These are phyloP conservation scores for Linaria vulgaris DNA, from an alignment of 257 asterid genomes.

Conservation along the genomic window DNA sequence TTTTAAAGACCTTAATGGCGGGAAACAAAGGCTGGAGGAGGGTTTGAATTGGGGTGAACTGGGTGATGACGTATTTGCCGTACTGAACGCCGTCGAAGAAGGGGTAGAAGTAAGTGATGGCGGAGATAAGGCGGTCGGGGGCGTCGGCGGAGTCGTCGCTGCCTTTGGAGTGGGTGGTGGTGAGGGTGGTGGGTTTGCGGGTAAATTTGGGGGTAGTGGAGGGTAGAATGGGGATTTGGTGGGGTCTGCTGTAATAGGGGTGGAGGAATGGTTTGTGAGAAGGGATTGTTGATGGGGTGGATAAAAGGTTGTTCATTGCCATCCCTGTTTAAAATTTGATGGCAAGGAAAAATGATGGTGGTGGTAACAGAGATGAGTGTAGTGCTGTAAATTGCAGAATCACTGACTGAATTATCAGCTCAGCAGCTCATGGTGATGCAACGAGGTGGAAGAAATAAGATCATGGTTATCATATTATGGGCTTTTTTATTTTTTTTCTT, in stretches of 20 bases:
- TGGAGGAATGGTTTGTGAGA: constrained; percentile 15
- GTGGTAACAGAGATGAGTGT: neutral
- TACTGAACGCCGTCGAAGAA: constrained; percentile 96
- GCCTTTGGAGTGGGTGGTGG: constrained; percentile 52
- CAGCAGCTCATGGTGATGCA: too few relatives aligned
- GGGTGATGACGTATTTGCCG: constrained; percentile 79
- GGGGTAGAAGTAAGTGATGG: constrained; percentile 86
- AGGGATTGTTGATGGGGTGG: constrained; percentile 24
- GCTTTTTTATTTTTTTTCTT: too few relatives aligned
- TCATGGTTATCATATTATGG: too few relatives aligned
- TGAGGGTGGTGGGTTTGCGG: constrained; percentile 22
- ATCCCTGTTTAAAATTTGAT: constrained; percentile 25
- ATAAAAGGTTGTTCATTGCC: constrained; percentile 54
- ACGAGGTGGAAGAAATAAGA: too few relatives aligned
- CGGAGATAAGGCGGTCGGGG: constrained; percentile 87
- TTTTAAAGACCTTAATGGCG: constrained; percentile 78
- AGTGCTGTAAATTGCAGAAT: constrained; percentile 27
- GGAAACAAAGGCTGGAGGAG: constrained; percentile 81
- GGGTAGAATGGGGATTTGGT: constrained; percentile 31
- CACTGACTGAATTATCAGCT: constrained; percentile 7
- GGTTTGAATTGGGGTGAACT: constrained; percentile 65
- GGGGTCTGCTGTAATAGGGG: constrained; percentile 21
- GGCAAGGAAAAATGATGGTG: neutral
- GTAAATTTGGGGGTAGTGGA: constrained; percentile 23
- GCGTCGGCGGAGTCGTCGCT: constrained; percentile 57